A percentile compares a stretch with the other conserved stretches of the same genome.
phyloP scores from a whole-genome alignment of 495 filamentous ascomycete species.

The Aspergillus biplanus region DNA sequence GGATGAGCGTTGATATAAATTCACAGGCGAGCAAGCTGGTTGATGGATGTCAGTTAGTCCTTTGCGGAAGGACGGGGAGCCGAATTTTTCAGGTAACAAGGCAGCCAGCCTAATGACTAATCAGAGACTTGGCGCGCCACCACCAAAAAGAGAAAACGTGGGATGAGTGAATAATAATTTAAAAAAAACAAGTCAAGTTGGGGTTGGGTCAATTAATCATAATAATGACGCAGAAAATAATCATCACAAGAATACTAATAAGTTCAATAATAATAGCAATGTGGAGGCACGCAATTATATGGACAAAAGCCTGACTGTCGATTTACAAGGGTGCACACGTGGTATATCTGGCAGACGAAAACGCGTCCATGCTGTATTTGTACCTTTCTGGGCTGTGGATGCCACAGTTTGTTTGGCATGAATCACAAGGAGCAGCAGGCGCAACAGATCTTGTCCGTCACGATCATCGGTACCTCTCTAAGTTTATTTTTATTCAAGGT shows the following conservation, averaged over 20 bases:
- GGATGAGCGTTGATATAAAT: conserved; percentile 21
- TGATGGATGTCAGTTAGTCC: conserved; percentile 20
- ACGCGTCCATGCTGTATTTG: neutral
- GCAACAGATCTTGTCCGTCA: neutral
- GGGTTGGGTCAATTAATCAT: neutral
- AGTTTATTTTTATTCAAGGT: neutral
- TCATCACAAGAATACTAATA: neutral
- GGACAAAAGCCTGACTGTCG: neutral
- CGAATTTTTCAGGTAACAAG: conserved; percentile 43
- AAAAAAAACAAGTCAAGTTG: neutral
- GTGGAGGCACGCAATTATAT: neutral
- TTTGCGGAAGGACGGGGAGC: conserved; percentile 24
- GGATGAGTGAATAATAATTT: conserved; percentile 10
- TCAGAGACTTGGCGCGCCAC: conserved; percentile 28
- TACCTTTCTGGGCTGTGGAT: neutral
- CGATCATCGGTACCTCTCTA: neutral
- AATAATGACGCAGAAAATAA: neutral
- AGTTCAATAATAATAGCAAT: neutral
- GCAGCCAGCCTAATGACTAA: conserved; percentile 30
- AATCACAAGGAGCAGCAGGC: neutral
- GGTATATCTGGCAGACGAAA: neutral
- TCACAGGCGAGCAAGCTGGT: conserved; percentile 15
- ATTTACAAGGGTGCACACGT: conserved; percentile 2
- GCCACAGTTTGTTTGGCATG: conserved; percentile 1
- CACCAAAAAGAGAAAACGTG: conserved; percentile 16